phyloP scores from a whole-genome alignment of 2,329 filamentous ascomycete genomes.

The Colletotrichum plurivorum region DNA sequence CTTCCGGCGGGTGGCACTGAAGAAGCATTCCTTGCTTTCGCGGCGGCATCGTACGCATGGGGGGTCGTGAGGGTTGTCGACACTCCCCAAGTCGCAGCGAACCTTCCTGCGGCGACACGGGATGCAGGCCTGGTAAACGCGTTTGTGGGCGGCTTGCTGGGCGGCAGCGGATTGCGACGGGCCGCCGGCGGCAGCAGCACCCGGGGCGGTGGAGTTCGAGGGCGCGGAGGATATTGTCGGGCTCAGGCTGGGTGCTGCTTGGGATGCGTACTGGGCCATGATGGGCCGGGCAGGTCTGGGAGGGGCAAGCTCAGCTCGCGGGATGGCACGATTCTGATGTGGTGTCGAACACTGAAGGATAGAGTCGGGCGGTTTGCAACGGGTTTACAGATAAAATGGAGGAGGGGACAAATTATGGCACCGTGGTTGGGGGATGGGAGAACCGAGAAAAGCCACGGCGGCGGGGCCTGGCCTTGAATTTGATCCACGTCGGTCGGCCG shows the following conservation, averaged over 20 bases:
- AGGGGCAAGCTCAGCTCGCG: conserved; percentile 23
- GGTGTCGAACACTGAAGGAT: conserved; percentile 32
- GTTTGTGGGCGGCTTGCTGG: conserved; percentile 60
- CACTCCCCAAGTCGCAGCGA: conserved; percentile 76
- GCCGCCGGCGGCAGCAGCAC: conserved; percentile 30
- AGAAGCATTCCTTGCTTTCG: conserved; percentile 97
- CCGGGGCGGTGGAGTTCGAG: conserved; percentile 16
- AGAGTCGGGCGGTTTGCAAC: conserved; percentile 50
- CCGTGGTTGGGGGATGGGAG: conserved; percentile 26
- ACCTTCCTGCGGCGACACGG: conserved; percentile 74
- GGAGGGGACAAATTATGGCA: conserved; percentile 31
- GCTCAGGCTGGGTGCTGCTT: conserved; percentile 36
- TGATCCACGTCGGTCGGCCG: conserved; percentile 12
- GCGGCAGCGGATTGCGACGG: conserved; percentile 17
- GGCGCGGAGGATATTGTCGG: conserved; percentile 40
- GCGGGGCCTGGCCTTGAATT: conserved; percentile 38
- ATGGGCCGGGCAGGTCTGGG: conserved; percentile 37
- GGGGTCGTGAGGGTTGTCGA: conserved; percentile 94
- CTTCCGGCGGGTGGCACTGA: conserved; percentile 94
- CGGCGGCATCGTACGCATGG: conserved; percentile 94
- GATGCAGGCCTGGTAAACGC: conserved; percentile 75
- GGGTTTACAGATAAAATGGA: conserved; percentile 44
- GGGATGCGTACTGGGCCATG: conserved; percentile 46
- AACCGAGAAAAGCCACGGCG: conserved; percentile 35
- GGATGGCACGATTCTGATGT: conserved; percentile 36